Evolutionary conservation across 2,329 filamentous ascomycete genomes (phyloP).

Genomic region (Aspergillus uvarum): DNA sequence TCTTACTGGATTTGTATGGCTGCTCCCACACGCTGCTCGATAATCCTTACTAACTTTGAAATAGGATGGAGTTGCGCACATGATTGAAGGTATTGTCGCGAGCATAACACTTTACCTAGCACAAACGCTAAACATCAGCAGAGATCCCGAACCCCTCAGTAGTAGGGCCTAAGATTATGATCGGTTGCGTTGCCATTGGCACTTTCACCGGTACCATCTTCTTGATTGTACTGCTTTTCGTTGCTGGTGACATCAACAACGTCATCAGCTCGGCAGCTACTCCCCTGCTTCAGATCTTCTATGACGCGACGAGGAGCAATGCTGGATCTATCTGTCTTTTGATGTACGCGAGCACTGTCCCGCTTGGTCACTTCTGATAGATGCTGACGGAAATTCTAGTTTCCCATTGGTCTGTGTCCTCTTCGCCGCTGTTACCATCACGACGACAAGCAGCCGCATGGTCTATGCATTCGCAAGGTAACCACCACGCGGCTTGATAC

Average conservation of each 20-base stretch:
- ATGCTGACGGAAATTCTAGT: constrained; percentile 18
- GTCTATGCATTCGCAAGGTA: constrained; percentile 37
- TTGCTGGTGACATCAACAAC: constrained; percentile 56
- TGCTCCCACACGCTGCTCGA: neutral
- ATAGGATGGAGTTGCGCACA: constrained; percentile 48
- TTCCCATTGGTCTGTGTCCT: constrained; percentile 34
- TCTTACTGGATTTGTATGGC: constrained; percentile 53
- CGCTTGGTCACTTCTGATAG: no score
- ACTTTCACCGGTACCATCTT: constrained; percentile 64
- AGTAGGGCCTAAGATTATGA: constrained; percentile 66
- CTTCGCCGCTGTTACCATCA: constrained; percentile 34
- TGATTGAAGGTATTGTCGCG: constrained; percentile 47
- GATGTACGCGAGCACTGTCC: constrained; percentile 43
- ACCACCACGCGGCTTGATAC: neutral
- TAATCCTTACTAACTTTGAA: neutral
- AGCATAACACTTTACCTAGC: neutral
- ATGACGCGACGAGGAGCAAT: constrained; percentile 61
- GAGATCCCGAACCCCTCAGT: constrained; percentile 48
- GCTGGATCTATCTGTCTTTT: constrained; percentile 63
- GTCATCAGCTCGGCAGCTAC: constrained; percentile 58
- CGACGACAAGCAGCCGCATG: constrained; percentile 39
- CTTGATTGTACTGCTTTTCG: constrained; percentile 63
- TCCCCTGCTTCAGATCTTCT: constrained; percentile 62
- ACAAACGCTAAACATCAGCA: constrained; percentile 15
- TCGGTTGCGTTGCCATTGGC: constrained; percentile 63